Evolutionary conservation across 495 filamentous ascomycete genomes (phyloP), one percentile per base, ranked within the genome.

Genomic region (Xylaria nigripes): DNA sequence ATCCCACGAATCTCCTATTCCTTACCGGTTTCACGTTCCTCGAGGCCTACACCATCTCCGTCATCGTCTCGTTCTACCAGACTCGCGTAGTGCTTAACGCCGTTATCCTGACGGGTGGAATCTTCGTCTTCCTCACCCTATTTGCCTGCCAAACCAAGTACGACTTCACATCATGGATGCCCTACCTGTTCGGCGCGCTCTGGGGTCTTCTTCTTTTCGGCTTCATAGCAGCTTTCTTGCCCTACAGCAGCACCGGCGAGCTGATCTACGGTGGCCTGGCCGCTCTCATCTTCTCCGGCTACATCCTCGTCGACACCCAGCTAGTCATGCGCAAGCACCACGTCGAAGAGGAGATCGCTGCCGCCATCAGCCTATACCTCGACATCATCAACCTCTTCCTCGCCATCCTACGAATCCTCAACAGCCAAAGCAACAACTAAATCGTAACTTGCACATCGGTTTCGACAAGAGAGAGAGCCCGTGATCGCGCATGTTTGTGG

Each of bases 131-230:
- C 42, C 78, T 99, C 41, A 97, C 91, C 0, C 68, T 93, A 10
- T 99, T 97, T 69, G 93, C 93, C 25, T 94, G 91, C 82, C 93
- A 99, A 72, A 89, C 87, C 47, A 95, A 95, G 67, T 97, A 97
- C 68, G 94, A 99, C 76, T 97, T 99, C 71, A 96, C 90, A 0
- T 79, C 78, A 46, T 95, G 90, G 94, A 89, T 90, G 79, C 92
- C 92, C 23, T 97, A 96, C 65, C 81, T 99, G 9, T 94, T 94
- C 65, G 89, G 91, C 50, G 84, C 72, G 0, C 79, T 99, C 9
- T 96, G 91, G 91, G 84, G 87, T 24, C 69, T 95, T 51, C 79
- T 99, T 59, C 71, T 99, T 29, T 95, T 97, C 68, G 87, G 94
- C 41, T 92, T 99, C 72, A 85, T 96, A 73, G 74, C 83, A 54